Evolutionary conservation across 1,139 yeast species (phyloP), one percentile per base, ranked within the genome.

Genomic region (Blastobotrys serpentis): DNA sequence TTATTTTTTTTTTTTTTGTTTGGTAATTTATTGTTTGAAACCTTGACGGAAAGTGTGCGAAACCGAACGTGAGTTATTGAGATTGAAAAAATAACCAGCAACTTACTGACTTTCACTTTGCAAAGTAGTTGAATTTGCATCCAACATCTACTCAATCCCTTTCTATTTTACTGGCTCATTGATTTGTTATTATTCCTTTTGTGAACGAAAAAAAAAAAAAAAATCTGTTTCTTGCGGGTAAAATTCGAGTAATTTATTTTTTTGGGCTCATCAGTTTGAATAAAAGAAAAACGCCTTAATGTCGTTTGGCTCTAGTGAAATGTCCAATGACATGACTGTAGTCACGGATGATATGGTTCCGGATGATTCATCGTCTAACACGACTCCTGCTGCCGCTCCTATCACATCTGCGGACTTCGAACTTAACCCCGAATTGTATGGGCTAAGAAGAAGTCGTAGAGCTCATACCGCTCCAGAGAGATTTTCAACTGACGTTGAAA

Each of bases 371-470:
- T 36, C 40, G 25, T 19, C 40, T 2, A 19, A 7, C 22, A 11
- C 40, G 16, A 36, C 43, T 14, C 43, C 34, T 10, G 33, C 37
- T 13, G 37, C 43, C 13, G 37, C 34, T 13, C 37, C 34, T 30
- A 41, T 41, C 19, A 29, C 43, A 10, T 41, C 42, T 13, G 51
- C 55, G 22, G 58, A 59, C 48, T 61, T 54, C 47, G 65, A 62
- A 25, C 56, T 57, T 49, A 65, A 88, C 66, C 98, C 98, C 2
- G 96, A 88, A 67, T 76, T 92, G 26, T 92, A 90, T 61, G 98
- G 98, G 2, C 75, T 92, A 52, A 79, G 98, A 65, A 78, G 98
- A 59, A 86, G 95, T 29, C 83, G 85, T 40, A 77, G 98, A 58
- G 83, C 87, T 17, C 78, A 82, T 56, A 67, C 67, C 14, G 73